These are phyloP conservation scores for Marasmius sp. DNA, from an alignment of 1,284 basidiomycete genomes.

Conservation along the genomic window DNA sequence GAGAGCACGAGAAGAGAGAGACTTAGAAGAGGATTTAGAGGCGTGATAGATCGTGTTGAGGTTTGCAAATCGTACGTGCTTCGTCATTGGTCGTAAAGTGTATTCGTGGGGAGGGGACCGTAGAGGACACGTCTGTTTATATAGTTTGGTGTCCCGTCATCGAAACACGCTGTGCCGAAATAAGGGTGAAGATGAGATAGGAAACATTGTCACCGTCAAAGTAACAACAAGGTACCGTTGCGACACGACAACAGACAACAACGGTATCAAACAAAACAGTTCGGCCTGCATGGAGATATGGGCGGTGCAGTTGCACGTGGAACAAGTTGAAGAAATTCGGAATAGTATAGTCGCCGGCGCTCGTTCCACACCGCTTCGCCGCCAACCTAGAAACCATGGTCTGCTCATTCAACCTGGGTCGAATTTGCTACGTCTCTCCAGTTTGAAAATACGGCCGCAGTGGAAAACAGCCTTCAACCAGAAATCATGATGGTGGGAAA, in stretches of 20 bases:
- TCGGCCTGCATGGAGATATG: no score
- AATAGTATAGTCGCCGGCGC: no score
- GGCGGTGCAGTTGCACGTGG: no score
- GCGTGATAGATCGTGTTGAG: conserved; percentile 46
- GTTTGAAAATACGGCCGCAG: no score
- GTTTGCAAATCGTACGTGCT: conserved; percentile 46
- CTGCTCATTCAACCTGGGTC: no score
- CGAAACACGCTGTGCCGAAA: neutral
- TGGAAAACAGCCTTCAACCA: no score
- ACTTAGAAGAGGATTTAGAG: conserved; percentile 22
- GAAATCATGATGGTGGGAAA: no score
- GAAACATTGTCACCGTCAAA: neutral
- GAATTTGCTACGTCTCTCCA: no score
- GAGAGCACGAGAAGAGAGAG: conserved; percentile 39
- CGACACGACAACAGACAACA: neutral
- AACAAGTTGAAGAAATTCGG: no score
- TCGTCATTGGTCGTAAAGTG: conserved; percentile 26
- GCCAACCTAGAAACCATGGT: no score
- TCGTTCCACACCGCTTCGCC: no score
- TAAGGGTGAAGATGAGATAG: neutral
- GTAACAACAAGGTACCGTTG: neutral
- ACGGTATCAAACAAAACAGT: neutral
- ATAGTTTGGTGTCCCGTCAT: neutral
- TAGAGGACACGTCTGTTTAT: conserved; percentile 5
- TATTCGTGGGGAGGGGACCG: conserved; percentile 9